Conservation (phyloP, 2,329 filamentous ascomycete species). For the Didymella pinodella region DNA sequence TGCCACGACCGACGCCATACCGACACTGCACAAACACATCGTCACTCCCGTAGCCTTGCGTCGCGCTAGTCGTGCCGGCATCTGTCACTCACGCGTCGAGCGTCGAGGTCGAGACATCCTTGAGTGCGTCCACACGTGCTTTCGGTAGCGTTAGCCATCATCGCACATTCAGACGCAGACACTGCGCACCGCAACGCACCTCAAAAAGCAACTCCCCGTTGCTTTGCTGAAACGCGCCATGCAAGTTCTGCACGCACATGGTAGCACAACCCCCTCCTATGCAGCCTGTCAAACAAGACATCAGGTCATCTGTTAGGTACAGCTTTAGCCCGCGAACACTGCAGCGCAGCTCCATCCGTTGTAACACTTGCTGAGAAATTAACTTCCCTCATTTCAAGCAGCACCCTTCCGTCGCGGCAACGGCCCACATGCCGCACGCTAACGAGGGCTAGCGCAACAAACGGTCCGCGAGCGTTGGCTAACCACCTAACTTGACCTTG, state of each 20-base stretch:
- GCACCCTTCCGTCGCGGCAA: slow-evolving; percentile 29
- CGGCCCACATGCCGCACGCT: slow-evolving; percentile 33
- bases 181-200: slow-evolving; percentile 26
- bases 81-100: slow-evolving; percentile 17
- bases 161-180: too few species aligned
- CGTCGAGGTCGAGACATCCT: slow-evolving; percentile 1
- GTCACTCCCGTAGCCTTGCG: slow-evolving; percentile 23
- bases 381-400: slow-evolving; percentile 22
- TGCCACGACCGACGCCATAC: slow-evolving; percentile 17
- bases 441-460: background rate
- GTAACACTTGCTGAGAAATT: slow-evolving; percentile 6
- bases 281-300: slow-evolving; percentile 22
- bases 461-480: slow-evolving; percentile 26
- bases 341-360: slow-evolving; percentile 16
- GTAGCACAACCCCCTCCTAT: slow-evolving; percentile 27
- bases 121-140: slow-evolving; percentile 15
- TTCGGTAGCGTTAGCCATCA: background rate
- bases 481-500: background rate
- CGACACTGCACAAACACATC: slow-evolving; percentile 19
- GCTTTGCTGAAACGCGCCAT: slow-evolving; percentile 35
- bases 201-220: slow-evolving; percentile 18
- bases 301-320: slow-evolving; percentile 29
- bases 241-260: slow-evolving; percentile 19
- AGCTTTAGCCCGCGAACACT: slow-evolving; percentile 25
- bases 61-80: slow-evolving; percentile 18